Percentiles rank a stretch among this genome's conserved stretches.
Evolutionary conservation across 164 flowering plant genomes (phyloP).

Genomic region (Warburgia ugandensis): DNA sequence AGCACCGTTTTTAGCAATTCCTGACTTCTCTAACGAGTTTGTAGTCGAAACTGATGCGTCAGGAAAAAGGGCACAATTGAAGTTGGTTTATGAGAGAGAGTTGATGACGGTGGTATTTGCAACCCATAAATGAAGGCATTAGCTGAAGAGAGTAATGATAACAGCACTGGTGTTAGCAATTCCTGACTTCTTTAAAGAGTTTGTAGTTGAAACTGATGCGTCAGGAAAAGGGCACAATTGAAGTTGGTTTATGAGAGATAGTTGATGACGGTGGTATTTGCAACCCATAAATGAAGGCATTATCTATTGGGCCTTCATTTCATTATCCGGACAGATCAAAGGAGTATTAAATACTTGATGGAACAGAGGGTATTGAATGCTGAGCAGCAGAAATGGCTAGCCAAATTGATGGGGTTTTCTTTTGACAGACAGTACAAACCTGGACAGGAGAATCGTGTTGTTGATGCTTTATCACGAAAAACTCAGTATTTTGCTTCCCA

Average conservation of each 20-base stretch:
- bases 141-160: too few species aligned
- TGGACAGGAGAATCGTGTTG: not conserved
- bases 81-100: too few species aligned
- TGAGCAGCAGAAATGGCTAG: not conserved
- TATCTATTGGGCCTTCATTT: not conserved
- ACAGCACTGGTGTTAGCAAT: too few species aligned
- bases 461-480: not conserved
- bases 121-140: not conserved
- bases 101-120: too few species aligned
- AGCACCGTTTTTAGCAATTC: not conserved
- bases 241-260: not conserved
- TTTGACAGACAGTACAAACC: not conserved
- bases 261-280: not conserved
- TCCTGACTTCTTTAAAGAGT: too few species aligned
- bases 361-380: not conserved
- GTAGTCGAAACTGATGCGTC: not conserved
- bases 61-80: not conserved
- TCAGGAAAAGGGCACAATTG: not conserved
- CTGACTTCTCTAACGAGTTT: not conserved
- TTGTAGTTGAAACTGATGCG: too few species aligned
- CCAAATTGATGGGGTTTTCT: not conserved
- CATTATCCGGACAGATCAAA: not conserved
- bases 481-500: not conserved
- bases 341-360: not conserved
- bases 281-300: not conserved